Evolutionary conservation across 805 yeast genomes (phyloP).

Genomic region (Debaryomyces tyrocola): DNA sequence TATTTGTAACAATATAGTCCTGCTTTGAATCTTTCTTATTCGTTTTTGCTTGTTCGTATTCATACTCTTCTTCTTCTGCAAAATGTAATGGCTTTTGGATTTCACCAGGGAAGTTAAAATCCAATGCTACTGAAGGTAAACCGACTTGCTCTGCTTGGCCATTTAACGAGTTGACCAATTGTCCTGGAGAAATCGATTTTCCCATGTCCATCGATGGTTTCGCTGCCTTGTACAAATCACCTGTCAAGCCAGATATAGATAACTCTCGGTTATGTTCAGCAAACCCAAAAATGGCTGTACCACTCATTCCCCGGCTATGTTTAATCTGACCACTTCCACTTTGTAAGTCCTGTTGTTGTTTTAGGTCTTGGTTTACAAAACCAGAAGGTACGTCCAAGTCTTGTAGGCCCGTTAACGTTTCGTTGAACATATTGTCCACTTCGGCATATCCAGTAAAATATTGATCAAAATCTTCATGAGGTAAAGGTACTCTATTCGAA

Average conservation of each 20-base stretch:
- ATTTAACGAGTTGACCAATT: conserved; percentile 17
- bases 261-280: conserved; percentile 62
- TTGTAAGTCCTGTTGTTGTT: conserved; percentile 13
- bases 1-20: conserved; percentile 51
- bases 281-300: conserved; percentile 80
- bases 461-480: conserved; percentile 55
- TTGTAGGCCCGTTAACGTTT: conserved; percentile 54
- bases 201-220: conserved; percentile 21
- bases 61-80: conserved; percentile 28
- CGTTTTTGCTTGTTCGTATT: conserved; percentile 9
- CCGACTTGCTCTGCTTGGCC: neutral
- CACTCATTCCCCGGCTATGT: conserved; percentile 67
- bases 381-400: conserved; percentile 65
- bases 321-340: conserved; percentile 10
- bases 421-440: conserved; percentile 55
- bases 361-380: conserved; percentile 22
- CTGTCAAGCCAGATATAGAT: conserved; percentile 53
- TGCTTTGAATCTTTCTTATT: conserved; percentile 10
- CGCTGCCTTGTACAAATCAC: conserved; percentile 19
- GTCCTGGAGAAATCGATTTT: conserved; percentile 36
- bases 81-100: conserved; percentile 23
- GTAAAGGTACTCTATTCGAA: conserved; percentile 43
- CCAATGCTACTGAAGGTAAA: conserved; percentile 9
- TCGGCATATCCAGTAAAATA: conserved; percentile 47
- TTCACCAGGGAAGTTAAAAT: conserved; percentile 15